A percentile compares a stretch with the other conserved stretches of the same genome.
Conservation (phyloP, 257 asterid species). For the Gardenia jasminoides region DNA sequence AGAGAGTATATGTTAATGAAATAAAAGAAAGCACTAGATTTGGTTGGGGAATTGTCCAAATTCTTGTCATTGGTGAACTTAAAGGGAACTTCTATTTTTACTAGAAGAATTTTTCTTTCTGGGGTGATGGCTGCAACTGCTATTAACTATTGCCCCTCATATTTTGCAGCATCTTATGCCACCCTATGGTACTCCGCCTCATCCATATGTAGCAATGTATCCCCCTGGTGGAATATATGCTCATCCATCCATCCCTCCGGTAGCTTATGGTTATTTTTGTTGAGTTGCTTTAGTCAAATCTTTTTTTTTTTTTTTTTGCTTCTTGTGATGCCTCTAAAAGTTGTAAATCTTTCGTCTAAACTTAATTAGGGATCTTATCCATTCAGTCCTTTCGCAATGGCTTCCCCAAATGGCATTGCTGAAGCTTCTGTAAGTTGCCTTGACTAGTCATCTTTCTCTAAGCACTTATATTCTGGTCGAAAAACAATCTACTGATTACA, state of each 20-base stretch:
- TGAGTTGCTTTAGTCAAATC: slow-evolving; percentile 4
- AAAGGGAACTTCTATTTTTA: neutral
- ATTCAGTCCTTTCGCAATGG: slow-evolving; percentile 84
- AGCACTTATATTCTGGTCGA: neutral
- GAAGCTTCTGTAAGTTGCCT: slow-evolving; percentile 73
- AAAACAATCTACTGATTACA: neutral
- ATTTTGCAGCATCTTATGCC: slow-evolving; percentile 80
- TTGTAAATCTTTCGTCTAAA: slow-evolving; percentile 2
- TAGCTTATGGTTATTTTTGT: slow-evolving; percentile 28
- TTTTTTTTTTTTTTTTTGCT: slow-evolving; percentile 8
- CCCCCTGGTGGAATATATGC: slow-evolving; percentile 92
- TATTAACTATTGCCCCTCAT: slow-evolving; percentile 10
- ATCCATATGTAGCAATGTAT: slow-evolving; percentile 96
- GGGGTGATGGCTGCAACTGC: neutral
- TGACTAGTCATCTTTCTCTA: neutral
- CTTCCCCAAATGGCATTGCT: slow-evolving; percentile 81
- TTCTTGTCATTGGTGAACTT: neutral
- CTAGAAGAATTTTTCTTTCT: slow-evolving; percentile 8
- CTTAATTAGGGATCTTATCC: slow-evolving; percentile 80
- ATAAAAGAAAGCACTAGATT: neutral
- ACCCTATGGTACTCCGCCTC: slow-evolving; percentile 96
- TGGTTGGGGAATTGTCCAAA: neutral
- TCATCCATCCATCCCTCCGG: slow-evolving; percentile 95
- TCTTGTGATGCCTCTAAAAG: slow-evolving; percentile 21
- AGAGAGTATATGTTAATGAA: neutral